Conservation (phyloP, 2,329 filamentous ascomycete species). For the Aaosphaeria pasadenensis region DNA sequence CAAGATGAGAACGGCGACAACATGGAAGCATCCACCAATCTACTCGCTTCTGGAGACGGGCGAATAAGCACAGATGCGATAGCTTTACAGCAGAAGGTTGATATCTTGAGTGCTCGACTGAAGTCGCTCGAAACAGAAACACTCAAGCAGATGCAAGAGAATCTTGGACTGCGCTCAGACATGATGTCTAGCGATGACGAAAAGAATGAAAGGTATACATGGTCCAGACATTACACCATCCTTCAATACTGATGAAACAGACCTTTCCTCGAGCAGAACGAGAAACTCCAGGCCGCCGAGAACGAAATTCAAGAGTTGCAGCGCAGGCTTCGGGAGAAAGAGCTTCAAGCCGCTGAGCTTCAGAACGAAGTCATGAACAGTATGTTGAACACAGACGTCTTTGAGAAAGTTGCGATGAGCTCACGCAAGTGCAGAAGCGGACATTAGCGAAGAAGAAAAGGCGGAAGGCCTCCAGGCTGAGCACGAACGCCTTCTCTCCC, state of each 20-base stretch:
- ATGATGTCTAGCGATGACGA: conserved; percentile 35
- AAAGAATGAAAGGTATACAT: conserved; percentile 26
- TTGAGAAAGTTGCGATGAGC: no score
- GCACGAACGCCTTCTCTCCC: conserved; percentile 31
- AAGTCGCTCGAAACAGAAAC: conserved; percentile 39
- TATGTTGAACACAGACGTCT: conserved; percentile 5
- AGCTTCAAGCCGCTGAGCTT: conserved; percentile 33
- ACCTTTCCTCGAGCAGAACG: conserved; percentile 38
- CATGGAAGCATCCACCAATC: conserved; percentile 18
- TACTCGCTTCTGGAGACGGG: conserved; percentile 15
- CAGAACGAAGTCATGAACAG: conserved; percentile 35
- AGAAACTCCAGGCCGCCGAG: conserved; percentile 34
- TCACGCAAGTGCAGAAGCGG: conserved; percentile 16
- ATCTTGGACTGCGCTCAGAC: conserved; percentile 35
- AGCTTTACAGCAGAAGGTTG: conserved; percentile 40
- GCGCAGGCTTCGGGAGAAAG: conserved; percentile 31
- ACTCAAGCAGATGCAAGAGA: conserved; percentile 42
- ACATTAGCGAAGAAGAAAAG: conserved; percentile 27
- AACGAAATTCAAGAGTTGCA: conserved; percentile 34
- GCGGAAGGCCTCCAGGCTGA: conserved; percentile 29
- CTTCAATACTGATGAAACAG: conserved; percentile 4
- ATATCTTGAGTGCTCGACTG: conserved; percentile 33
- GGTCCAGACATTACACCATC: background rate
- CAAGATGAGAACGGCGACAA: conserved; percentile 26
- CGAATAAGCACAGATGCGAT: conserved; percentile 31